Evolutionary conservation across 2,329 filamentous ascomycete genomes (phyloP), one percentile per base, ranked within the genome.

Genomic region (Aspergillus caelatus): DNA sequence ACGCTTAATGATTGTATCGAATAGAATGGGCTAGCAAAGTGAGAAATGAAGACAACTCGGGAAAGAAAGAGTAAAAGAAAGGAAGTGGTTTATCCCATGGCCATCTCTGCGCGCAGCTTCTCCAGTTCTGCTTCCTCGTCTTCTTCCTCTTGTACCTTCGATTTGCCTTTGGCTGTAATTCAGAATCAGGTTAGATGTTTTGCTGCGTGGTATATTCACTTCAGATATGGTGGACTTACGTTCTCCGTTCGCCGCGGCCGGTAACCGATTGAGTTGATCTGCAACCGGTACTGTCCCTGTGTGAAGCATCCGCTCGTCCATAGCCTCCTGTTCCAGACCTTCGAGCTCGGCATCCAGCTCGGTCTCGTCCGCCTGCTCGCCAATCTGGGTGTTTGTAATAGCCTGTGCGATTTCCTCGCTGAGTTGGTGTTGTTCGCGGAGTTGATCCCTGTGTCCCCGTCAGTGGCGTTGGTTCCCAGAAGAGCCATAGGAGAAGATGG

Each of bases 71-170:
- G 58, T 23, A 53, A 41, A 62, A 41, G 30, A 52, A 23, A n/a
- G 3, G 39, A 41, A 16, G 19, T 23, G 14, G 48, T 45, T 52
- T 54, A 74, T 80, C 79, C 96, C 90, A 97, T 97, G 68, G 94
- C 94, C 94, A 98, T 98, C 80, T 97, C 94, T 41, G 93, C 94
- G 78, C 96, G 93, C 71, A 99, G 80, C 81, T 95, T 97, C 79
- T 91, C 88, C 75, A 98, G 84, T 82, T 98, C 94, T 73, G 90
- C 94, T 79, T 98, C 94, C 76, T 98, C 95, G 85, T 98, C 94
- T 78, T 97, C 94, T 78, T 97, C 93, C 75, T 91, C 89, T 77
- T 65, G 77, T 74, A 70, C 81, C 78, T 81, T 77, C 65, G 79
- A 71, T 73, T 82, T 83, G 66, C 79, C 79, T 76, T 79, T 81